phyloP scores from a whole-genome alignment of 2,329 filamentous ascomycete species.

The Cladosporium sp. region DNA sequence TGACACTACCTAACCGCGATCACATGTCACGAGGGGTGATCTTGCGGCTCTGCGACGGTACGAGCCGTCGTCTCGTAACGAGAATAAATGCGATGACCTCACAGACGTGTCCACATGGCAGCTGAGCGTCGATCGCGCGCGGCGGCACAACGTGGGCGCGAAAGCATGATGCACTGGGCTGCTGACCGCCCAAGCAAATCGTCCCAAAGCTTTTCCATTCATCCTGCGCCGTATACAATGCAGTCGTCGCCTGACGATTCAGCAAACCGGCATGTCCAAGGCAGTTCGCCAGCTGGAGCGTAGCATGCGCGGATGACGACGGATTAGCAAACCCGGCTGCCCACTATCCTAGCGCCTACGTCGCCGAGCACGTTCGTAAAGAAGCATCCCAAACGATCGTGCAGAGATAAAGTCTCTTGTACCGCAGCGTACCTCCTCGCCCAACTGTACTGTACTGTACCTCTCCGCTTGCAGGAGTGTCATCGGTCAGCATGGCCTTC shows the following conservation, averaged over 20 bases:
- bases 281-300: not conserved
- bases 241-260: not conserved
- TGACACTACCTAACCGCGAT: slow-evolving; percentile 1
- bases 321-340: slow-evolving; percentile 6
- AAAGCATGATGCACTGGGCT: not conserved
- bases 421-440: not conserved
- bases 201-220: no score
- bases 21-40: slow-evolving; percentile 1
- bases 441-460: not conserved
- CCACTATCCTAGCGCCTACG: slow-evolving; percentile 6
- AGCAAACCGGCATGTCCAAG: not conserved
- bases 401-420: not conserved
- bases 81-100: not conserved
- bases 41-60: slow-evolving; percentile 5
- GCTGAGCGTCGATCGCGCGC: not conserved
- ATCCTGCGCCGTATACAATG: no score
- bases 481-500: slow-evolving; percentile 33
- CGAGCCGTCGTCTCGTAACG: not conserved
- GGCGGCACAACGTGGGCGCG: not conserved
- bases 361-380: slow-evolving; percentile 1
- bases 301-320: not conserved
- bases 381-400: not conserved
- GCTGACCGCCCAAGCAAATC: not conserved
- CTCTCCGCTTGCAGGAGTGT: not conserved
- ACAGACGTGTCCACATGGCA: not conserved